Base-by-base conservation (phyloP, 1,139 yeast species). In the Candida sp. region DNA sequence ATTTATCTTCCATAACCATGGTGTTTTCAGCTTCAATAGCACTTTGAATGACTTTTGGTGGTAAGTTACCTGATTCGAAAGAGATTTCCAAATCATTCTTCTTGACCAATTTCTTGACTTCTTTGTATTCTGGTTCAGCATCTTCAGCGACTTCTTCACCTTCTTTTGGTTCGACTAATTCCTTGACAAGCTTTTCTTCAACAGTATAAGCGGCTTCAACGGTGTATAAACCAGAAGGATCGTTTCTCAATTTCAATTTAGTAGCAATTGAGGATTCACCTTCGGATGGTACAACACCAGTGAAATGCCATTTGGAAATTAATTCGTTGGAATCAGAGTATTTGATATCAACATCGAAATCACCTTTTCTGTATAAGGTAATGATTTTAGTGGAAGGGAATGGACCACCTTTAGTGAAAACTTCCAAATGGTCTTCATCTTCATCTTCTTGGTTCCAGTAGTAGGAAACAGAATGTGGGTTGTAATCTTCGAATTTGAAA, bases 341-440 rank as follows among this genome's bases (percentile, higher is more conserved):
- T 62, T 77, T 81, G 51, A 98, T 97, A 61, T 82, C 84, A 58
- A 93, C 76, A 61, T 82, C 82, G 69, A 93, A 95, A 70, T 91
- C 97, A 49, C 84, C 87, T 55, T 84, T 79, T 79, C 98, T 87
- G 82, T 84, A 90, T 63, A 93, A 79, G 47, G 99, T 93, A 64
- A 95, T 88, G 63, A 90, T 82, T 80, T 93, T 93, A 55, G 98
- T 90, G 49, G 93, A 82, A 72, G 99, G 99, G 87, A 82, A 90
- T 48, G 80, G 64, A 49, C 96, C 91, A 51, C 96, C 96, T 61
- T 81, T 81, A 65, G 97, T 95, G 95, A 93, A 93, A 47, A 93
- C 99, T 75, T 93, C 98, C 68, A 93, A 77, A 66, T 87, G 91
- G 64, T 84, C 91, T 48, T 88, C 87, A 55, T 89, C 96, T 68